Conservation (phyloP, 116 monocot species). For the Papilionanthe hybrid region DNA sequence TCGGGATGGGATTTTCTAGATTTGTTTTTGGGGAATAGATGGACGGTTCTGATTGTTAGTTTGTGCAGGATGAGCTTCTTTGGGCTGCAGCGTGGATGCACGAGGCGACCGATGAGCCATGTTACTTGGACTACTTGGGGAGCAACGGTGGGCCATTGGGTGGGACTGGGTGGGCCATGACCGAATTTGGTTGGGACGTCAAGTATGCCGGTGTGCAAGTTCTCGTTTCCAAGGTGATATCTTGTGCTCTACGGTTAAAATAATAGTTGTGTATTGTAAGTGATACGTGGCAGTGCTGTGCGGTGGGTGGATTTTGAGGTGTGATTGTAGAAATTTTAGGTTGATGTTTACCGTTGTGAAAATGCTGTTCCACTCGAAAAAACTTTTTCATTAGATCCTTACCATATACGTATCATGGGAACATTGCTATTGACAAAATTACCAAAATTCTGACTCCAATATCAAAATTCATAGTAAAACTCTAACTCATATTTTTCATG, state of each 20-base stretch:
- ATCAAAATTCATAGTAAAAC: no score
- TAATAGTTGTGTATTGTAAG: background rate
- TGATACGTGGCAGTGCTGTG: no score
- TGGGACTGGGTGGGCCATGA: slow-evolving; percentile 79
- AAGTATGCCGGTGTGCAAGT: slow-evolving; percentile 83
- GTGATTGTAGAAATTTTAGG: no score
- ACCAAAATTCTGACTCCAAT: no score
- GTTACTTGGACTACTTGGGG: slow-evolving; percentile 62
- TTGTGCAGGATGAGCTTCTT: slow-evolving; percentile 65
- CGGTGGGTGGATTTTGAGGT: no score
- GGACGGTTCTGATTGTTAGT: background rate
- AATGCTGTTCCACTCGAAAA: no score
- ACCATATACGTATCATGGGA: no score
- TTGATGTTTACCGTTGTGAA: no score
- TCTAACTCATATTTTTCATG: no score
- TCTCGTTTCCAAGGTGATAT: slow-evolving; percentile 63
- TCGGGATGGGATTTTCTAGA: background rate
- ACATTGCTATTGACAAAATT: no score
- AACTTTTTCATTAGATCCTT: no score
- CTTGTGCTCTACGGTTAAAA: background rate
- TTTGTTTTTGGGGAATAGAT: background rate
- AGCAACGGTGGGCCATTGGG: slow-evolving; percentile 53
- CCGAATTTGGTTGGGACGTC: slow-evolving; percentile 87
- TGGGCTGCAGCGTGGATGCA: slow-evolving; percentile 90
- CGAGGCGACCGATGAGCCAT: slow-evolving; percentile 56